Conservation (phyloP, 2,329 filamentous ascomycete species). For the Aureobasidium sp. region DNA sequence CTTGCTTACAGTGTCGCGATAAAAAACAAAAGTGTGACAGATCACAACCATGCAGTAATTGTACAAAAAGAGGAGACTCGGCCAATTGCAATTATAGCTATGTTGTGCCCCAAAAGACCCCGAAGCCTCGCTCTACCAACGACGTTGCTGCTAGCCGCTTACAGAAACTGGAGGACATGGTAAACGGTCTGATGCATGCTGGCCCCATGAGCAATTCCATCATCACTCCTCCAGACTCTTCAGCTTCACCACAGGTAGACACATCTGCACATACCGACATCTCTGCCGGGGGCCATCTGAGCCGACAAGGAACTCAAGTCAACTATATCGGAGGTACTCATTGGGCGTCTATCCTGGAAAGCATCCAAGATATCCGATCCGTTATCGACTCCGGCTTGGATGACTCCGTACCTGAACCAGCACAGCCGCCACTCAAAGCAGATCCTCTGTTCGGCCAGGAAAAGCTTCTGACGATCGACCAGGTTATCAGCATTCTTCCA, state of each 20-base stretch:
- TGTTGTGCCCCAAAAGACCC: background rate
- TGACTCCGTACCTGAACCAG: background rate
- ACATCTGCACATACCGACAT: background rate
- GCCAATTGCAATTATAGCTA: background rate
- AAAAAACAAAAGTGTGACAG: constrained; percentile 19
- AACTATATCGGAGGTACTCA: constrained; percentile 18
- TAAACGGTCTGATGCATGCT: constrained; percentile 13
- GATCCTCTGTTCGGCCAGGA: constrained; percentile 15
- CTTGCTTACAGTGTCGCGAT: constrained; percentile 6
- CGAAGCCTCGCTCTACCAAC: background rate
- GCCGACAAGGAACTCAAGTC: constrained; percentile 3
- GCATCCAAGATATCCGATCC: constrained; percentile 14
- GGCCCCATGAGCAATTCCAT: background rate
- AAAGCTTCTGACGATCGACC: background rate
- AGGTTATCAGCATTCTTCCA: constrained; percentile 2
- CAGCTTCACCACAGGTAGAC: background rate
- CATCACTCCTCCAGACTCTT: background rate
- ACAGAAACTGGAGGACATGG: constrained; percentile 19
- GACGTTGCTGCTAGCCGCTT: constrained; percentile 13
- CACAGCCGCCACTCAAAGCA: background rate
- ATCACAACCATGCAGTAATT: constrained; percentile 11
- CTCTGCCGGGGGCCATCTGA: constrained; percentile 16
- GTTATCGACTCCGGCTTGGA: constrained; percentile 1
- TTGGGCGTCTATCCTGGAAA: constrained; percentile 20
- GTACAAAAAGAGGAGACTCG: constrained; percentile 4